Base-by-base conservation (phyloP, 2,329 filamentous ascomycete genomes). In the Trichophyton schoenleinii region DNA sequence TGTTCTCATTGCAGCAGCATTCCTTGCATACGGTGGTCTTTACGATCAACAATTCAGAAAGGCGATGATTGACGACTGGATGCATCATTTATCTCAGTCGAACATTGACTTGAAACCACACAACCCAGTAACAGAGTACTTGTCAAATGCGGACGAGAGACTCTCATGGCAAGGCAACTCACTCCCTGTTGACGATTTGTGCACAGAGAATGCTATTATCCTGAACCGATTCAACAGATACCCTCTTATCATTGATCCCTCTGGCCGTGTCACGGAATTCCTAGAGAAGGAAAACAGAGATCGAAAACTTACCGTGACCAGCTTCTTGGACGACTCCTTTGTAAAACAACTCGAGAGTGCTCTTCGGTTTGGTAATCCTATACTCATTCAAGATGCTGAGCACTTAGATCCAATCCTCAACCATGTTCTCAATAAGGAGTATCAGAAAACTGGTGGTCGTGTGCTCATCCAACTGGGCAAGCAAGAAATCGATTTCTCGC, bases 11-110 rank as follows among this genome's bases (percentile, higher is more conserved):
- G 94, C 94, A n/a, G 90, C 95, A 3, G 95, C 92, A 7, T 97
- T 97, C 81, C 81, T 99, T 65, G 94, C 95, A 13, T 99, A 99
- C 75, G 90, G 89, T 70, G 94, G 94, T 75, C 86, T 97, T 58
- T 99, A 96, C 72, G 94, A 99, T 72, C 95, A 99, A 72, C 94
- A 94, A 63, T 97, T 96, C 83, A 87, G 94, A 71, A 96, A 96
- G 77, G 86, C 87, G 7, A 96, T 99, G 91, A 85, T 94, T 75
- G 94, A 99, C 67, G 94, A 99, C 73, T 99, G 94, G 94, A 81
- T 94, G 64, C 86, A 95, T 69, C 94, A 99, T 74, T 84, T 99
- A 66, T 86, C 89, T 58, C 83, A 94, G 48, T 97, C 94, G n/a
- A 91, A 92, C 52, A 88, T 99, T 71, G 85, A 86, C 66, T 96